Evolutionary conservation across 179 eudicot species (phyloP).

Genomic region (Silene noctiflora): DNA sequence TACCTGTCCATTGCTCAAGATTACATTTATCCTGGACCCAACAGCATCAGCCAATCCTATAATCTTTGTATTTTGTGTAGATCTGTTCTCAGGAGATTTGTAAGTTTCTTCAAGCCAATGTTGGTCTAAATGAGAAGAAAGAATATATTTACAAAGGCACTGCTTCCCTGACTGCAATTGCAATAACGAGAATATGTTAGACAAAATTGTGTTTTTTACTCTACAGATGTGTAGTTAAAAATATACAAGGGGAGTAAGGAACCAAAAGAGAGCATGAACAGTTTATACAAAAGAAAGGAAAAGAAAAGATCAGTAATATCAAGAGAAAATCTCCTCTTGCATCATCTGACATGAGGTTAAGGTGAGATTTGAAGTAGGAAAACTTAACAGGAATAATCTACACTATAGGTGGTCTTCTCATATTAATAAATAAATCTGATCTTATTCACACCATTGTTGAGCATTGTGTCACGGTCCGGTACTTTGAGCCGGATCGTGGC

Average conservation of each 20-base stretch:
- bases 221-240: background rate
- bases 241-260: background rate
- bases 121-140: slow-evolving; percentile 47
- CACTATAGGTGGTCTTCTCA: too few species aligned
- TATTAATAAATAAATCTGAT: too few species aligned
- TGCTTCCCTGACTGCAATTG: slow-evolving; percentile 83
- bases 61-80: slow-evolving; percentile 44
- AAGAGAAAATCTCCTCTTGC: background rate
- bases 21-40: slow-evolving; percentile 66
- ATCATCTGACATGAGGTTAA: background rate
- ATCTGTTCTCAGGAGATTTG: slow-evolving; percentile 33
- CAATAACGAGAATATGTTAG: slow-evolving; percentile 15
- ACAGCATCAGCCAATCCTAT: slow-evolving; percentile 86
- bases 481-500: too few species aligned
- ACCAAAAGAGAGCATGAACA: slow-evolving; percentile 4
- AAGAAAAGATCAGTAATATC: background rate
- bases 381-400: background rate
- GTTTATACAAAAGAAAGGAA: background rate
- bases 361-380: background rate
- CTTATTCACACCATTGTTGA: too few species aligned
- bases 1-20: slow-evolving; percentile 80
- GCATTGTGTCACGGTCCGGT: too few species aligned
- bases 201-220: background rate
- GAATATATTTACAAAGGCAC: slow-evolving; percentile 72
- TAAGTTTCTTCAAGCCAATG: slow-evolving; percentile 33